Evolutionary conservation across 2,329 filamentous ascomycete species (phyloP).

Genomic region (Zelopaecilomyces penicillatus): DNA sequence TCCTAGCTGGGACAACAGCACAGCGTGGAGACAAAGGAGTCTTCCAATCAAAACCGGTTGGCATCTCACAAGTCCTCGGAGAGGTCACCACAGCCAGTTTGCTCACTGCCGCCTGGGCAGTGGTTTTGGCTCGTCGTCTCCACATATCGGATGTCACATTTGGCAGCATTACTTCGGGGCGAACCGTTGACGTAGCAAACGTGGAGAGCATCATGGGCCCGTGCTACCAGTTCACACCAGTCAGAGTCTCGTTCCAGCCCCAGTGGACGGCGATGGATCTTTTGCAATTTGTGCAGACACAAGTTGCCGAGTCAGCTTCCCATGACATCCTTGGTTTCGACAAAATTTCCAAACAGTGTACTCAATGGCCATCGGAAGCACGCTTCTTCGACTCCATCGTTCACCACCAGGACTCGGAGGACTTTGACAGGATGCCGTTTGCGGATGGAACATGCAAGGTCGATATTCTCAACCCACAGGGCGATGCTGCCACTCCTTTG

Average conservation of each 20-base stretch:
- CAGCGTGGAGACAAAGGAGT: constrained; percentile 11
- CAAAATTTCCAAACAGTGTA: constrained; percentile 13
- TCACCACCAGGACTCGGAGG: constrained; percentile 20
- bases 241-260: constrained; percentile 17
- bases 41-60: constrained; percentile 19
- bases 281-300: constrained; percentile 14
- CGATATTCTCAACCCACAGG: constrained; percentile 1
- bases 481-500: background rate
- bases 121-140: constrained; percentile 15
- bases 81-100: constrained; percentile 19
- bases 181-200: constrained; percentile 14
- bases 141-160: constrained; percentile 16
- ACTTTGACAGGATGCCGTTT: constrained; percentile 20
- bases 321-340: constrained; percentile 16
- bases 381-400: constrained; percentile 19
- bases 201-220: constrained; percentile 19
- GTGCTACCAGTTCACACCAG: constrained; percentile 21
- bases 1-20: constrained; percentile 3
- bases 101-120: constrained; percentile 20
- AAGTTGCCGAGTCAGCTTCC: constrained; percentile 17
- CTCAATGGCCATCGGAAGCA: constrained; percentile 11
- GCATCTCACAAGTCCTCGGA: constrained; percentile 14
- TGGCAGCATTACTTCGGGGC: constrained; percentile 19
- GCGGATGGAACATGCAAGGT: constrained; percentile 9
- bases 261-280: constrained; percentile 15